Base-by-base conservation (phyloP, 1,284 basidiomycete species). In the Cutaneotrichosporon dermatis region DNA sequence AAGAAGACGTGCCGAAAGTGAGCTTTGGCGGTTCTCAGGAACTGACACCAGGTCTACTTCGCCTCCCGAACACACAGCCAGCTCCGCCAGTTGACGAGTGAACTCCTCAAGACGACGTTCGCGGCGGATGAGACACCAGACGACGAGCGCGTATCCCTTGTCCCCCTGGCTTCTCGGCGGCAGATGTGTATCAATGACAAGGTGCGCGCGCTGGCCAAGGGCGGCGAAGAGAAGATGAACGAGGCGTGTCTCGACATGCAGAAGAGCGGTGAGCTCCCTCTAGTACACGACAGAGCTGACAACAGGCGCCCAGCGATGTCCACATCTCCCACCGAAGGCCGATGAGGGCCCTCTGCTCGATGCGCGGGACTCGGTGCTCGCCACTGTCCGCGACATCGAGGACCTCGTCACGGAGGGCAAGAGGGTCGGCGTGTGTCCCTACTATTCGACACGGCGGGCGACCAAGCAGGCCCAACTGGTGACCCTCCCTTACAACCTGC, bases 21-120 rank as follows among this genome's bases (percentile, higher is more conserved):
- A 7, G 67, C 50, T 10, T n/a, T n/a, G n/a, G n/a, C n/a, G n/a
- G n/a, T n/a, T n/a, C n/a, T n/a, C n/a, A n/a, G n/a, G n/a, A n/a
- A n/a, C n/a, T 55, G 43, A 58, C 53, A 2, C 0, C 69, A 81
- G 82, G 87, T 99, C 57, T 94, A 88, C 73, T 97, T 94, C 73
- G 89, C 92, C 0, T 97, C 94, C 0, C 83, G 96, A 36, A 99
- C 95, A 0, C 95, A 99, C 76, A 92, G 91, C 2, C 95, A 99
- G 72, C 84, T 99, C 3, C 84, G 91, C 1, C 95, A 99, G 74
- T 84, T 98, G 11, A 82, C 95, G 10, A 85, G 88, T 4, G 96
- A 99, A 75, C 81, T 98, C 7, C 83, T 82, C 42, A 90, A 88
- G 70, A 85, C 72, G 52, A 71, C 59, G 36, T 79, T 76, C 52